Evolutionary conservation across 2,329 filamentous ascomycete species (phyloP), one percentile per base, ranked within the genome.

Genomic region (Fusarium globosum): DNA sequence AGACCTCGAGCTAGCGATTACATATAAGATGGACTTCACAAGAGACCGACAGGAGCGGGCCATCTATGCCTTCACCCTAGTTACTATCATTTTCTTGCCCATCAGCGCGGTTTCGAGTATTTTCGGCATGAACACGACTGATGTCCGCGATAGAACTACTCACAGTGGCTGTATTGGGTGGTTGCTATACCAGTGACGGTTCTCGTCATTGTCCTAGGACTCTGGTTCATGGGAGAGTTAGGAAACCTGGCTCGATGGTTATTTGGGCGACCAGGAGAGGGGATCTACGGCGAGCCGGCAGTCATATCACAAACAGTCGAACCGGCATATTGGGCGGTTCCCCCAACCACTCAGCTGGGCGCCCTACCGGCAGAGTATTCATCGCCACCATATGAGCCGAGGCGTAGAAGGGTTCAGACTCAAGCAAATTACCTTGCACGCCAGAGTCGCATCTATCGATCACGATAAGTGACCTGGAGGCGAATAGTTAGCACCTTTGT

Each of bases 121-220:
- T 63, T 86, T 88, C 71, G 86, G 87, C 61, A 88, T 88, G 85
- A 88, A 88, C 76, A 86, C 86, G 8, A 79, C 78, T 55, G 87
- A 88, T 72, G 80, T 88, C 9, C 83, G 86, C 33, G 83, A 88
- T 71, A 86, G 82, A 79, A 84, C n/a, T 77, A 79, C 14, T 80
- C 80, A 7, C 86, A 88, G 77, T 86, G 85, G 83, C 74, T 84
- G 7, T 89, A 86, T 77, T 89, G 87, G 87, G 82, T 80, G 5
- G 81, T 83, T 1, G 85, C 86, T 4, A 62, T 88, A 16, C 86
- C 86, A 2, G 79, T 88, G 7, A 88, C 86, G 0, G 56, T 83
- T 1, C 62, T 81, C 6, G 81, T 86, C 33, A 81, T 87, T 41
- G 38, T 79, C 23, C 58, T 63, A 15, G 84, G 84, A 1, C 76